Conservation (phyloP, 768 basidiomycete species). For the Leucocoprinus sp. region DNA sequence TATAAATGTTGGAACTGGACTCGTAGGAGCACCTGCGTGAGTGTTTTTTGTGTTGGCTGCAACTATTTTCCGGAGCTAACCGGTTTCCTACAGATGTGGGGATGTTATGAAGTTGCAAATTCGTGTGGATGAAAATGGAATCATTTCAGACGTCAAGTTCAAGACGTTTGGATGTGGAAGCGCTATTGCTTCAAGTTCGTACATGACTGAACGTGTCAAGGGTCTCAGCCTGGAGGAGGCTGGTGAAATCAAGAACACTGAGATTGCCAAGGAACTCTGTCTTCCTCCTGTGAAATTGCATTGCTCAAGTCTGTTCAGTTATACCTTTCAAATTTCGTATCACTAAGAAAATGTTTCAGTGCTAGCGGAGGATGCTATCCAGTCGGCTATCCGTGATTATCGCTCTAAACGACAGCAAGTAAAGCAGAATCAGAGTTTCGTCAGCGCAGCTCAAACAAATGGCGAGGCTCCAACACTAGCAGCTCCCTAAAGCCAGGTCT, state of each 20-base stretch:
- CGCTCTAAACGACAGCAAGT: constrained; percentile 65
- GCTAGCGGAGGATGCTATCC: constrained; percentile 98
- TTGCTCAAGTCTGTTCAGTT: constrained; percentile 69
- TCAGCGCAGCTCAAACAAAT: constrained; percentile 19
- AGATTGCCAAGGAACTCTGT: constrained; percentile 95
- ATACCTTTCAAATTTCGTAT: constrained; percentile 2
- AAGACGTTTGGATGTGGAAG: constrained; percentile 99
- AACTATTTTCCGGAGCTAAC: constrained; percentile 22
- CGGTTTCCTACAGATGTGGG: constrained; percentile 57
- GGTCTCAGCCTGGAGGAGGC: constrained; percentile 92
- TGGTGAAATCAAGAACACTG: constrained; percentile 96
- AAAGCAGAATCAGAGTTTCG: constrained; percentile 32
- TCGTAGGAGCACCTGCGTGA: constrained; percentile 95
- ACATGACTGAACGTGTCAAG: constrained; percentile 98
- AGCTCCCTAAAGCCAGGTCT: constrained; percentile 5
- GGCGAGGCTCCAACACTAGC: constrained; percentile 45
- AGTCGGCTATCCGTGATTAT: constrained; percentile 96
- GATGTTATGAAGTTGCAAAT: constrained; percentile 99
- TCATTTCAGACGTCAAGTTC: constrained; percentile 98
- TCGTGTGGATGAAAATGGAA: constrained; percentile 86
- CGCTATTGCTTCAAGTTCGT: constrained; percentile 95
- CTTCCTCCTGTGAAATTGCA: constrained; percentile 95
- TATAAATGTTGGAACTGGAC: constrained; percentile 89
- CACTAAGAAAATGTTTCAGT: constrained; percentile 34
- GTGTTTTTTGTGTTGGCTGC: constrained; percentile 22